Conservation (phyloP, 495 filamentous ascomycete genomes). For the Pseudomonodictys pantanalensis region DNA sequence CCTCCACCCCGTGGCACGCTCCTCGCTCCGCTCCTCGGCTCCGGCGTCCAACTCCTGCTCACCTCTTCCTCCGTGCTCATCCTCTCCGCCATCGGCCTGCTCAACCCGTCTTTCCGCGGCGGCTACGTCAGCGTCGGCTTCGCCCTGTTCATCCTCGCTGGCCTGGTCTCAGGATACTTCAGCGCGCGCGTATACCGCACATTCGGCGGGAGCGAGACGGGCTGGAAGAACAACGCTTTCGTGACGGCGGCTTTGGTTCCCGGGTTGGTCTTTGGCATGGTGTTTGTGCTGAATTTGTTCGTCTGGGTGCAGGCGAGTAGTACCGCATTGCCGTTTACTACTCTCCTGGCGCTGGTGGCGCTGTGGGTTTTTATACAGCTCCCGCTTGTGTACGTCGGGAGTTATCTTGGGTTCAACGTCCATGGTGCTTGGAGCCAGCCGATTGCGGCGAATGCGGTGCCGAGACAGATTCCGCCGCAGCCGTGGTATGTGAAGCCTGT, state of each 20-base stretch:
- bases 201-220: slow-evolving; percentile 72
- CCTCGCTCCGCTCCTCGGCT: slow-evolving; percentile 82
- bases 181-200: slow-evolving; percentile 81
- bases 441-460: slow-evolving; percentile 71
- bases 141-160: slow-evolving; percentile 84
- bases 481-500: slow-evolving; percentile 72
- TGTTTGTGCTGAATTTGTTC: slow-evolving; percentile 88
- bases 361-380: slow-evolving; percentile 91
- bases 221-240: slow-evolving; percentile 79
- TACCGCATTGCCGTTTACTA: slow-evolving; percentile 86
- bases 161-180: slow-evolving; percentile 90
- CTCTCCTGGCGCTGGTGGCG: slow-evolving; percentile 69
- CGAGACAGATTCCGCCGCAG: slow-evolving; percentile 74
- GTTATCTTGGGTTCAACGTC: slow-evolving; percentile 72
- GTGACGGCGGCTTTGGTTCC: slow-evolving; percentile 84
- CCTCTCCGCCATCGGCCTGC: slow-evolving; percentile 75
- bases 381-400: slow-evolving; percentile 81
- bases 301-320: slow-evolving; percentile 92
- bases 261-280: slow-evolving; percentile 71
- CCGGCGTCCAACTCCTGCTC: slow-evolving; percentile 85
- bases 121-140: slow-evolving; percentile 87
- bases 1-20: slow-evolving; percentile 70
- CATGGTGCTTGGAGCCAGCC: slow-evolving; percentile 78
- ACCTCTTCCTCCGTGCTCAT: slow-evolving; percentile 76
- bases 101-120: slow-evolving; percentile 90